phyloP scores from a whole-genome alignment of 305 asterid species.

The Lippia alba region DNA sequence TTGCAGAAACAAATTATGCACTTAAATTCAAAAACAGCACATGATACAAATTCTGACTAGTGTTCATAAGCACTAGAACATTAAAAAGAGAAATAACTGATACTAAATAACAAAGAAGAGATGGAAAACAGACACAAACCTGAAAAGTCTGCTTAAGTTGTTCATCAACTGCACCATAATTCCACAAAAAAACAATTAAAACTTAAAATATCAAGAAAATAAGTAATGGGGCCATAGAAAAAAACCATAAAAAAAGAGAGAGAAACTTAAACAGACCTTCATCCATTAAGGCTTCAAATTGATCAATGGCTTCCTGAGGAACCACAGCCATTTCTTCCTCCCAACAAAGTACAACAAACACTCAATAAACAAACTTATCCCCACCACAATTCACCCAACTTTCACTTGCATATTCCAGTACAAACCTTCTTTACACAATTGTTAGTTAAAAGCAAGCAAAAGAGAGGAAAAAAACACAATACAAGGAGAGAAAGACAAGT shows the following conservation, averaged over 20 bases:
- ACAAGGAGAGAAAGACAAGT: constrained; percentile 27
- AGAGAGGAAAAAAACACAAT: constrained; percentile 12
- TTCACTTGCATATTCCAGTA: constrained; percentile 36
- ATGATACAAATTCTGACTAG: background rate
- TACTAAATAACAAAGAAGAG: background rate
- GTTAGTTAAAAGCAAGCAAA: constrained; percentile 27
- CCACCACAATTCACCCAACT: constrained; percentile 14
- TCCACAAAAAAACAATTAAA: constrained; percentile 17
- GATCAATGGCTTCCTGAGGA: constrained; percentile 57
- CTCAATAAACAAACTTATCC: constrained; percentile 16
- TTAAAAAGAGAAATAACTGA: background rate
- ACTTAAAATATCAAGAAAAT: constrained; percentile 4
- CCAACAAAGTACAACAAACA: constrained; percentile 16
- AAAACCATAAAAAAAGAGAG: constrained; percentile 12
- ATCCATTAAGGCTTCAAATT: constrained; percentile 60
- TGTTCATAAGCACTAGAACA: constrained; percentile 17
- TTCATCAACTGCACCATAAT: constrained; percentile 58
- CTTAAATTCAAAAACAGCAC: background rate
- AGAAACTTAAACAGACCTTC: constrained; percentile 45
- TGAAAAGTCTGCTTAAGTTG: constrained; percentile 46
- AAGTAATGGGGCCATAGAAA: constrained; percentile 21
- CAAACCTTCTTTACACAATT: constrained; percentile 19
- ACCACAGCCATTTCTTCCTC: constrained; percentile 58
- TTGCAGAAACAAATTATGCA: background rate
- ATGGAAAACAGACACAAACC: constrained; percentile 32